Base-by-base conservation (phyloP, 306 rosid genomes). In the Fragaria vesca region DNA sequence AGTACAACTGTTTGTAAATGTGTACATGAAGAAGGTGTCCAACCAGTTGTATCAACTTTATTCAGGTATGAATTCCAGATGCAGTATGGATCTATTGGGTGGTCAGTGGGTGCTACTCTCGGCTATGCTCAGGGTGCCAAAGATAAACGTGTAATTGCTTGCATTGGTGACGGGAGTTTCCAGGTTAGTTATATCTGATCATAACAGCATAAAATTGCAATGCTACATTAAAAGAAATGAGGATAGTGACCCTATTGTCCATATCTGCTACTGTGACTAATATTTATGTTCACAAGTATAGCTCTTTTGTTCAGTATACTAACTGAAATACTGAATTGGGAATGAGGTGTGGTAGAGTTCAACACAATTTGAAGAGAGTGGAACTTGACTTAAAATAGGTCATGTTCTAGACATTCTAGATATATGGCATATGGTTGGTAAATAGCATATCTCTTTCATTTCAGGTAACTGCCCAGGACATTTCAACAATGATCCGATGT, bases 31-130 rank as follows among this genome's bases (percentile, higher is more conserved):
- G 28, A 6, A 9, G 47, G 61, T 2, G 30, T n/a, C 70, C 71
- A 75, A 55, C 52, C 43, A 40, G 54, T n/a, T 79, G 24, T 78
- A n/a, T 57, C 72, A 72, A 71, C 76, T 83, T 73, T 58, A 57
- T 86, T 74, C 88, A 93, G 97, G 60, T 93, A 80, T 74, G 98
- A 93, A 82, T 94, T 94, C 88, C 98, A 91, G 82, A 91, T 94
- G 97, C 98, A 94, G 83, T 94, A 91, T 85, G 98, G 98, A 80
- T 94, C 96, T 12, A 91, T 94, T 79, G 97, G 97, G 30, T 94
- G 98, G 97, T 91, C 97, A 24, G 97, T 91, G 17, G 96, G 98
- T 47, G 98, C 98, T 61, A 87, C 98, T 71, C 93, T 94, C 55
- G 97, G 97, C 73, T 94, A 94, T 63, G 94, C 98, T 72, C 94